Evolutionary conservation across 2,329 filamentous ascomycete genomes (phyloP).

Genomic region (Aspergillus niger): DNA sequence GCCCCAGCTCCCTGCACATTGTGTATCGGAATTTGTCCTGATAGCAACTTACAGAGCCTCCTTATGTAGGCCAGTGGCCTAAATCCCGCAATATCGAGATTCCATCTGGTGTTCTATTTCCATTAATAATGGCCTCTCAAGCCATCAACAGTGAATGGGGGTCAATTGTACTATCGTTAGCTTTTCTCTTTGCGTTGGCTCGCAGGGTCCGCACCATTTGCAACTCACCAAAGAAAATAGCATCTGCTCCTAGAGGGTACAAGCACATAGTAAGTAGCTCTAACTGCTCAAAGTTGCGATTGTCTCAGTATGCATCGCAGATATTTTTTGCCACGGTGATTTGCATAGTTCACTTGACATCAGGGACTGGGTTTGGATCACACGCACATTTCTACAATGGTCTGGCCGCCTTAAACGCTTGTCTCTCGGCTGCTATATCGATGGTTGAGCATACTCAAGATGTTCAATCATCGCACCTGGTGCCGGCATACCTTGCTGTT

Average conservation of each 20-base stretch:
- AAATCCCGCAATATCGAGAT: no score
- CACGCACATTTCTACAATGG: background rate
- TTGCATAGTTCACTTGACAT: background rate
- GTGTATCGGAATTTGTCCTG: no score
- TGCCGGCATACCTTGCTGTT: no score
- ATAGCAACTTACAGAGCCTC: no score
- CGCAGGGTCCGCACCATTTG: background rate
- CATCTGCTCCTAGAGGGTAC: no score
- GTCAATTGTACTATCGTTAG: background rate
- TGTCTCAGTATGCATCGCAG: background rate
- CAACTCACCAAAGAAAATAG: background rate
- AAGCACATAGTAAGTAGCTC: background rate
- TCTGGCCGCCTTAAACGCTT: background rate
- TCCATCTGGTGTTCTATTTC: background rate
- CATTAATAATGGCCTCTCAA: background rate
- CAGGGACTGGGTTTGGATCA: no score
- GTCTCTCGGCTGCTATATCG: background rate
- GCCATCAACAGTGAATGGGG: background rate
- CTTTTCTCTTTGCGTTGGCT: background rate
- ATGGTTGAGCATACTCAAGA: no score
- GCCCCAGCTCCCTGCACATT: no score
- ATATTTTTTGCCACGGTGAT: no score
- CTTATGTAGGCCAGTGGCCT: no score
- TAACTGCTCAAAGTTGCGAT: background rate
- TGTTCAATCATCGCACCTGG: no score